phyloP scores from a whole-genome alignment of 805 yeast genomes.

The Wickerhamomyces alni region DNA sequence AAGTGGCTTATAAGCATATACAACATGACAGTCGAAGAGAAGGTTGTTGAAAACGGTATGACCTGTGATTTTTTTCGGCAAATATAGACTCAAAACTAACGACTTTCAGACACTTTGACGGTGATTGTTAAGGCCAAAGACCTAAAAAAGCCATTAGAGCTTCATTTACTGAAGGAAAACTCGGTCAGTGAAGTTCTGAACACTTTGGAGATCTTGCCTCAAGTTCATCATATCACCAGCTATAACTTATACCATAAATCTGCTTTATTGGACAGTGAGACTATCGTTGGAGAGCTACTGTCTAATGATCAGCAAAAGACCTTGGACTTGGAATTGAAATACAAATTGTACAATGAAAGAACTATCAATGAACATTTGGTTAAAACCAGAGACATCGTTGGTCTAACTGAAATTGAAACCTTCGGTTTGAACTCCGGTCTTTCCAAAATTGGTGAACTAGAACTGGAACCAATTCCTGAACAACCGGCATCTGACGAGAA shows the following conservation, averaged over 20 bases:
- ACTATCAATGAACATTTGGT: slow-evolving; percentile 57
- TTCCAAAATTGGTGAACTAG: slow-evolving; percentile 38
- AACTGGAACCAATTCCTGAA: slow-evolving; percentile 26
- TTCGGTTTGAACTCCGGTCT: slow-evolving; percentile 40
- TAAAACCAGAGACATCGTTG: slow-evolving; percentile 56
- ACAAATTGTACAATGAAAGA: slow-evolving; percentile 54
- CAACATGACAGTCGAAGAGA: background rate
- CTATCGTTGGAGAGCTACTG: slow-evolving; percentile 23
- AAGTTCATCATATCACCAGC: slow-evolving; percentile 1
- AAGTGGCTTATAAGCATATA: too few species aligned
- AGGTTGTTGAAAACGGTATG: background rate
- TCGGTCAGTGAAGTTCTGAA: background rate
- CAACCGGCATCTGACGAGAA: slow-evolving; percentile 5
- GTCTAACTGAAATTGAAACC: slow-evolving; percentile 42
- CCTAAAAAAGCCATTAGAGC: background rate
- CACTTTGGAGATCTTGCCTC: background rate
- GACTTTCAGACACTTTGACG: background rate
- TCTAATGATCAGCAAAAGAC: slow-evolving; percentile 18
- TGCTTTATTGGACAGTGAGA: slow-evolving; percentile 3
- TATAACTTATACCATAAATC: background rate
- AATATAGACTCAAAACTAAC: too few species aligned
- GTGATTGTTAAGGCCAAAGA: background rate
- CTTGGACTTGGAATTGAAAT: slow-evolving; percentile 40
- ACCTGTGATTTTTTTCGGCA: too few species aligned
- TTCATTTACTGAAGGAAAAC: background rate